These are phyloP conservation scores for Colletotrichum scovillei DNA, from an alignment of 2,329 filamentous ascomycete genomes.

Conservation along the genomic window DNA sequence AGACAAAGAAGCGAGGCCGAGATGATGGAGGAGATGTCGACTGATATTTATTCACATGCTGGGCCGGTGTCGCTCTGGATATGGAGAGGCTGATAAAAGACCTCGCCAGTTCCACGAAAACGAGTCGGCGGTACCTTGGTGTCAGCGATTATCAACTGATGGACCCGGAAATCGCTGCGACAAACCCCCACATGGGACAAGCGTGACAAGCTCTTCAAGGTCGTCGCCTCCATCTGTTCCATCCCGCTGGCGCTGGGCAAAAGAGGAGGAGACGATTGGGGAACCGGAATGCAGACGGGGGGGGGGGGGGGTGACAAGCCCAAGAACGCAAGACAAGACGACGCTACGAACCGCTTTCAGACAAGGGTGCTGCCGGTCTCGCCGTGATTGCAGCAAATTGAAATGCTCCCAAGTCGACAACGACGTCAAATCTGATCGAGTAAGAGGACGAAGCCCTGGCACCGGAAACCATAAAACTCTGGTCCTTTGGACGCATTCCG, in stretches of 20 bases:
- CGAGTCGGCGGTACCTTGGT: neutral
- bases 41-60: conserved; percentile 27
- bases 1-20: neutral
- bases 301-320: neutral
- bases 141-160: conserved; percentile 12
- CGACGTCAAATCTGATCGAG: conserved; percentile 35
- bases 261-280: neutral
- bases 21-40: conserved; percentile 5
- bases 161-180: conserved; percentile 23
- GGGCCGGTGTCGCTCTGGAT: conserved; percentile 16
- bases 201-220: conserved; percentile 17
- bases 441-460: conserved; percentile 21
- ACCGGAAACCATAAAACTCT: conserved; percentile 1
- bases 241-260: neutral
- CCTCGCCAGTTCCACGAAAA: neutral
- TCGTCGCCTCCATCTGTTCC: conserved; percentile 5
- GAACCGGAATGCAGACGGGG: neutral
- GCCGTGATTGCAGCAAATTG: conserved; percentile 30
- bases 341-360: conserved; percentile 14
- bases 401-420: neutral
- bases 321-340: conserved; percentile 15
- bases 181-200: conserved; percentile 19
- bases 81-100: conserved; percentile 25
- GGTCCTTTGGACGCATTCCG: neutral
- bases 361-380: conserved; percentile 31